Percentiles rank a stretch among this genome's conserved stretches.
Evolutionary conservation across 371 early-diverging fungal genomes (phyloP).

Genomic region (Mortierella sp.): DNA sequence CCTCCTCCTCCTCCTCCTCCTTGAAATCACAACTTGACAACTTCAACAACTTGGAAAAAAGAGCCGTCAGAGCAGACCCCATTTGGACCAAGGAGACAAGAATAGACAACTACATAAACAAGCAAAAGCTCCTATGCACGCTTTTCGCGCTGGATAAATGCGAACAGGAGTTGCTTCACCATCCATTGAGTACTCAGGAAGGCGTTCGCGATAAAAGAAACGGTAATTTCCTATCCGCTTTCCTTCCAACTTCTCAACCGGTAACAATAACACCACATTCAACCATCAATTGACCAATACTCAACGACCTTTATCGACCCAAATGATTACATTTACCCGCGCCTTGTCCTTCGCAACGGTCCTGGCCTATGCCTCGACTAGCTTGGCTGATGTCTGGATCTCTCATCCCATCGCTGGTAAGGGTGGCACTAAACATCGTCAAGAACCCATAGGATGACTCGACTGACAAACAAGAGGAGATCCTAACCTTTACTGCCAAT

Average conservation of each 20-base stretch:
- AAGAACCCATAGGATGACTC: not conserved
- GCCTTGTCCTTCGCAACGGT: not conserved
- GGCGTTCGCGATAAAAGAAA: not conserved
- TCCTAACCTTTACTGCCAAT: not conserved
- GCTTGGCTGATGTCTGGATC: constrained; percentile 14
- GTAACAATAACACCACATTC: too few species aligned
- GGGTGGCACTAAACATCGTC: not conserved
- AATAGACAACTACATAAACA: too few species aligned
- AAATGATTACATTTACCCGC: not conserved
- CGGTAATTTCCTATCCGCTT: not conserved
- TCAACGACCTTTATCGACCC: not conserved
- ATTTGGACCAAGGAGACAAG: too few species aligned
- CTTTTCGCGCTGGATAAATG: too few species aligned
- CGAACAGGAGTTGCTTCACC: too few species aligned
- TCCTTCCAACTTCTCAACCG: not conserved
- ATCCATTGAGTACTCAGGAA: too few species aligned
- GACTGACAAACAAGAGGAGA: not conserved
- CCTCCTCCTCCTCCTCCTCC: too few species aligned
- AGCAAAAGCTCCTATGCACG: too few species aligned
- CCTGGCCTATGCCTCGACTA: constrained; percentile 16
- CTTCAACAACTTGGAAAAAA: too few species aligned
- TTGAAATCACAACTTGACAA: too few species aligned
- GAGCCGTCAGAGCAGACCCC: too few species aligned
- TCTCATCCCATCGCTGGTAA: constrained; percentile 18
- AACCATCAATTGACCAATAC: too few species aligned